These are phyloP conservation scores for Colletotrichum phormii DNA, from an alignment of 2,329 filamentous ascomycete species.

Conservation along the genomic window DNA sequence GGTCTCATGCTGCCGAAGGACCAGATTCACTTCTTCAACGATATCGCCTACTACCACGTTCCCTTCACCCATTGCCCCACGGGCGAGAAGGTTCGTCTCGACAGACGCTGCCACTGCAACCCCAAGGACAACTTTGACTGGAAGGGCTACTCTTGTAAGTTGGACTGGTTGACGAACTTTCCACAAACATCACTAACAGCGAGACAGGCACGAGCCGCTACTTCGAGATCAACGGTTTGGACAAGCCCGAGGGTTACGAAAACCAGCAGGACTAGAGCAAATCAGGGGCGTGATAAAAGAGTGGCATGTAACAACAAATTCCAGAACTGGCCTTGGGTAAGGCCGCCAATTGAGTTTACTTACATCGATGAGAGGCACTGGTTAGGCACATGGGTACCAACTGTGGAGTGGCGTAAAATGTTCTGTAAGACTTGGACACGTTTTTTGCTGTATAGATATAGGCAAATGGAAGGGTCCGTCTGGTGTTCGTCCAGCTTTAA, in stretches of 20 bases:
- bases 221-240: constrained; percentile 83
- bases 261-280: constrained; percentile 67
- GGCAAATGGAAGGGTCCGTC: constrained; percentile 17
- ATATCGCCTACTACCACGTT: constrained; percentile 98
- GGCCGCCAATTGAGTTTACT: constrained; percentile 22
- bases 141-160: constrained; percentile 97
- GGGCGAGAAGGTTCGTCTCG: constrained; percentile 83
- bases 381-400: constrained; percentile 28
- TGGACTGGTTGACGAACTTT: background rate
- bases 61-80: constrained; percentile 98
- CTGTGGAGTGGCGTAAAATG: constrained; percentile 37
- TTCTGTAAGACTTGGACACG: constrained; percentile 31
- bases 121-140: constrained; percentile 99
- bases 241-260: constrained; percentile 89
- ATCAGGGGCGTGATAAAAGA: background rate
- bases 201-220: constrained; percentile 81
- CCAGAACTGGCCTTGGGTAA: constrained; percentile 27
- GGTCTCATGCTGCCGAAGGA: constrained; percentile 89
- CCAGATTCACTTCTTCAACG: constrained; percentile 98
- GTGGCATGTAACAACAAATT: constrained; percentile 34
- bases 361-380: constrained; percentile 26
- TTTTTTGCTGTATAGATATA: constrained; percentile 33
- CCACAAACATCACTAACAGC: background rate
- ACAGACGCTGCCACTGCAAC: constrained; percentile 94
- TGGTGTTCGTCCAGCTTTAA: constrained; percentile 15